Conservation (phyloP, 2,329 filamentous ascomycete genomes). For the Diaporthe caulivora region DNA sequence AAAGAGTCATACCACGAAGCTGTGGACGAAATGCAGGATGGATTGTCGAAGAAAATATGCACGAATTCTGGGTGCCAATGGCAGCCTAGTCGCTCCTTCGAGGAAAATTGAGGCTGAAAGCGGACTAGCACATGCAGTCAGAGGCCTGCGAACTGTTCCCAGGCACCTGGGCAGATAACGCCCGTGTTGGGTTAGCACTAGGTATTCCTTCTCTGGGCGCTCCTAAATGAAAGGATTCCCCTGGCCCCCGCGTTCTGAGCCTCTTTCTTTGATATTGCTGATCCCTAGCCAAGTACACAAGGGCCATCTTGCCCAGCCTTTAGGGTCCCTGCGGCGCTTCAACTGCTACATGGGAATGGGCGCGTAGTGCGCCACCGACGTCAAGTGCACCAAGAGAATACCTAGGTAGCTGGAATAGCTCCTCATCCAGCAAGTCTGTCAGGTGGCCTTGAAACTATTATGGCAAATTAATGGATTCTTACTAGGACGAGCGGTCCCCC, state of each 20-base stretch:
- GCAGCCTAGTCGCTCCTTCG: neutral
- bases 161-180: neutral
- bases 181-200: conserved; percentile 4
- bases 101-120: neutral
- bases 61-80: neutral
- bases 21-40: neutral
- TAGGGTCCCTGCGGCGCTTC: neutral
- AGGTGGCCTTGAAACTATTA: neutral
- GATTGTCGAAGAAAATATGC: neutral
- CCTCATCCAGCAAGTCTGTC: too few species aligned
- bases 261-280: neutral
- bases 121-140: conserved; percentile 24
- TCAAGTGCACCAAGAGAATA: neutral
- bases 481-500: neutral
- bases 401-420: neutral
- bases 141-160: too few species aligned
- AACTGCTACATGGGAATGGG: neutral
- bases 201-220: neutral
- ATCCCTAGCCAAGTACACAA: neutral
- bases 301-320: neutral
- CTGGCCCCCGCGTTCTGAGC: neutral
- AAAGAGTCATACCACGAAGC: neutral
- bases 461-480: neutral
- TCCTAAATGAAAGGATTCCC: neutral
- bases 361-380: neutral